Evolutionary conservation across 768 basidiomycete species (phyloP).

Genomic region (Tricholomella constricta): DNA sequence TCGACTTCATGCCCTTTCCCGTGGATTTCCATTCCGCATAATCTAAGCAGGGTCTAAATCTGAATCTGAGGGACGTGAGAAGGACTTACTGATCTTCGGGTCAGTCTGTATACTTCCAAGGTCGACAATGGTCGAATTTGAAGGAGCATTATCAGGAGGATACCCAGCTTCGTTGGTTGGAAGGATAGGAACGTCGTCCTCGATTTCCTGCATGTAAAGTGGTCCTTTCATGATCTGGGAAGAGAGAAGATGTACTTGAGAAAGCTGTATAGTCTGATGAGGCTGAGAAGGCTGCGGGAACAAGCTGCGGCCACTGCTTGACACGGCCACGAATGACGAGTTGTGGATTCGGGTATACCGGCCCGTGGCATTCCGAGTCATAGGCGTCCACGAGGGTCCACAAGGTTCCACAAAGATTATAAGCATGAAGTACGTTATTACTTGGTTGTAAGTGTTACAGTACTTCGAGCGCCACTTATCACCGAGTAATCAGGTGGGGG

Average conservation of each 20-base stretch:
- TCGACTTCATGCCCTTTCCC: conserved; percentile 45
- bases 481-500: conserved; percentile 1
- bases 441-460: no score
- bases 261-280: no score
- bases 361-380: no score
- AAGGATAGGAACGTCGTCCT: conserved; percentile 7
- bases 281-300: no score
- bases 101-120: conserved; percentile 17
- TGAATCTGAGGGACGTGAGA: background rate
- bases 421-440: no score
- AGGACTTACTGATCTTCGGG: conserved; percentile 18
- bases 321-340: no score
- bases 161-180: conserved; percentile 3
- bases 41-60: conserved; percentile 22
- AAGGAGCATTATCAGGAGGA: background rate
- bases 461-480: background rate
- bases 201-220: conserved; percentile 14
- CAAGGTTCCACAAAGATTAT: no score
- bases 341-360: no score
- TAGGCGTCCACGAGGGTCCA: no score
- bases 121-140: conserved; percentile 7
- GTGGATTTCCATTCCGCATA: conserved; percentile 39
- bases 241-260: no score
- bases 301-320: no score
- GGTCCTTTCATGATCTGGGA: conserved; percentile 1